Conservation (phyloP, 805 yeast genomes). For the Pichia manshurica region DNA sequence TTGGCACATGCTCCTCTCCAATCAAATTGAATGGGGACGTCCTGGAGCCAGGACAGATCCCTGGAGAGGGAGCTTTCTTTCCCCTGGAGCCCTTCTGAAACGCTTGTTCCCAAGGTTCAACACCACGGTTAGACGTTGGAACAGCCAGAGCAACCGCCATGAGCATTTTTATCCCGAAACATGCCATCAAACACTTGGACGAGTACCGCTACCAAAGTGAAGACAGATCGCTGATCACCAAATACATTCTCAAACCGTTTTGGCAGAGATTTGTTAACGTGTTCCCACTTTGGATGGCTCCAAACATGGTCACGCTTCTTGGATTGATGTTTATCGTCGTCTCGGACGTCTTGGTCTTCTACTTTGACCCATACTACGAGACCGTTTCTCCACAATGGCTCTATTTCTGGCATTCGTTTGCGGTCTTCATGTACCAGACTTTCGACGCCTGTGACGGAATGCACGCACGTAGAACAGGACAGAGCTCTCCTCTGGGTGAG, state of each 20-base stretch:
- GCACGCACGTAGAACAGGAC: conserved; percentile 94
- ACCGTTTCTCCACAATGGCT: conserved; percentile 68
- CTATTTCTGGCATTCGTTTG: conserved; percentile 69
- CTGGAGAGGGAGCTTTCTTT: too few species aligned
- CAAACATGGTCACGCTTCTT: conserved; percentile 77
- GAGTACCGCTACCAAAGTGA: conserved; percentile 53
- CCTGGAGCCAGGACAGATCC: too few species aligned
- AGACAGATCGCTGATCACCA: conserved; percentile 75
- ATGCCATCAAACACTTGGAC: conserved; percentile 12
- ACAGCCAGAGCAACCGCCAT: background rate
- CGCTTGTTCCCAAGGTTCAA: too few species aligned
- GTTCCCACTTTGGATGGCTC: conserved; percentile 88
- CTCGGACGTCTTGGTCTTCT: conserved; percentile 60
- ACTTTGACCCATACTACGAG: conserved; percentile 64
- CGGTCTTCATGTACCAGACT: conserved; percentile 86
- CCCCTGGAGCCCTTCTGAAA: too few species aligned
- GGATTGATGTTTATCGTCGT: conserved; percentile 70
- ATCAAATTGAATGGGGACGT: too few species aligned
- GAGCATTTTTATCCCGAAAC: conserved; percentile 15
- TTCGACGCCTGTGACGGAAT: conserved; percentile 95
- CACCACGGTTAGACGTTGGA: too few species aligned
- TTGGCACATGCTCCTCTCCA: too few species aligned
- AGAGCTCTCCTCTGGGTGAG: conserved; percentile 91
- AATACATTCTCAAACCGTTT: conserved; percentile 71
- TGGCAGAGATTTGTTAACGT: conserved; percentile 68